Percentiles rank a stretch among this genome's conserved stretches.
Conservation (phyloP, 306 rosid genomes). For the Malus sylvestris region DNA sequence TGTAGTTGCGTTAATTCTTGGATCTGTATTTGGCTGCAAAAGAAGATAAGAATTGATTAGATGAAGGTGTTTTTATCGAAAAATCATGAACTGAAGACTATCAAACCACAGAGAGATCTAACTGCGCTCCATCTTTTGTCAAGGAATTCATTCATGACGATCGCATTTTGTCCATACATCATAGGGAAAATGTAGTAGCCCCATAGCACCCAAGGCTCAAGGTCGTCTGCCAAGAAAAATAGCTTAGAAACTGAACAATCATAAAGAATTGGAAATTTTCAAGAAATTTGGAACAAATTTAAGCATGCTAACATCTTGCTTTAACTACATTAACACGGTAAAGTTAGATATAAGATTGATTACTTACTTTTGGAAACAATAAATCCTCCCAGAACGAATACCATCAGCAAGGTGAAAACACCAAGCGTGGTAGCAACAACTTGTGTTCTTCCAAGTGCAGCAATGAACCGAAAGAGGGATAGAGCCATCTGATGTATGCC, state of each 20-base stretch:
- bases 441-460: slow-evolving; percentile 72
- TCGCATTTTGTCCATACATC: slow-evolving; percentile 92
- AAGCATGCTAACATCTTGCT: not conserved
- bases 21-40: slow-evolving; percentile 50
- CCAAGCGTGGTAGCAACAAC: slow-evolving; percentile 60
- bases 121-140: slow-evolving; percentile 80
- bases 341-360: not conserved
- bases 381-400: slow-evolving; percentile 86
- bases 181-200: slow-evolving; percentile 74
- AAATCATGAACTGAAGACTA: not conserved
- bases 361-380: slow-evolving; percentile 61
- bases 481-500: slow-evolving; percentile 73
- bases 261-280: not conserved
- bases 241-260: not conserved
- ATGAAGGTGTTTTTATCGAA: not conserved
- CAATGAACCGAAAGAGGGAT: slow-evolving; percentile 72
- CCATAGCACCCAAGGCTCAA: slow-evolving; percentile 78
- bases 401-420: slow-evolving; percentile 49
- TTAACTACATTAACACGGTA: not conserved
- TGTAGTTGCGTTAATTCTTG: slow-evolving; percentile 35
- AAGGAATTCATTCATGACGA: slow-evolving; percentile 72
- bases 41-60: not conserved
- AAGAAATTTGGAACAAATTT: not conserved
- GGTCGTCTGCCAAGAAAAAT: slow-evolving; percentile 36
- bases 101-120: slow-evolving; percentile 19